Percentiles rank a stretch among this genome's conserved stretches.
Conservation (phyloP, 768 basidiomycete genomes). For the Russula sp. region DNA sequence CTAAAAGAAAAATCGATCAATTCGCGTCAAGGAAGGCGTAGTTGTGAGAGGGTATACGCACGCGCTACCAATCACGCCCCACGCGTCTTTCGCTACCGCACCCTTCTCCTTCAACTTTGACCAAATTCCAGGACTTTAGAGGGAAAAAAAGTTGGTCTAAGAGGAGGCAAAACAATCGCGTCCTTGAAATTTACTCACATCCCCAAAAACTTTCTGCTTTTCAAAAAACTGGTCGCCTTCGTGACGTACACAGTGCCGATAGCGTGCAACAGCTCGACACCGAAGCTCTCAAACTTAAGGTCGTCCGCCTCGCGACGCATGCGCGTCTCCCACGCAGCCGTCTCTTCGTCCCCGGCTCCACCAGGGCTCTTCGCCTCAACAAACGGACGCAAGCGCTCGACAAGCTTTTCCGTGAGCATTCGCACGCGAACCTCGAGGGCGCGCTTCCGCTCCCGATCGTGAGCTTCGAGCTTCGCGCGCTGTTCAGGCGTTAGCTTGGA, state of each 20-base stretch:
- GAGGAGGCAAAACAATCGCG: constrained; percentile 19
- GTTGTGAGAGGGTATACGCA: constrained; percentile 43
- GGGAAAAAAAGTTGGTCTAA: constrained; percentile 37
- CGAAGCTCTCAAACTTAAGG: constrained; percentile 95
- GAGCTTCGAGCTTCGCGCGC: constrained; percentile 73
- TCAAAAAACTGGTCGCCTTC: constrained; percentile 89
- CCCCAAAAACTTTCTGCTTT: constrained; percentile 87
- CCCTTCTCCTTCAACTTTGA: constrained; percentile 94
- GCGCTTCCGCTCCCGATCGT: constrained; percentile 77
- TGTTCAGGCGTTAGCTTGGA: constrained; percentile 77
- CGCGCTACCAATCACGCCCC: constrained; percentile 96
- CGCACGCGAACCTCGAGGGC: constrained; percentile 77
- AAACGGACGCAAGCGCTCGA: constrained; percentile 83
- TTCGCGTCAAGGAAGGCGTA: background rate
- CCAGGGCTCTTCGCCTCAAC: constrained; percentile 87
- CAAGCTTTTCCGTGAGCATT: constrained; percentile 70
- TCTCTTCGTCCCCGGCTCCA: constrained; percentile 79
- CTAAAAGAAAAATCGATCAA: constrained; percentile 35
- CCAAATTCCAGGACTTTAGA: constrained; percentile 69
- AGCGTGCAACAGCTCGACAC: constrained; percentile 90
- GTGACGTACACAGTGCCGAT: constrained; percentile 90
- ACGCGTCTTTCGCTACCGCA: constrained; percentile 89
- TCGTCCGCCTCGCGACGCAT: constrained; percentile 88
- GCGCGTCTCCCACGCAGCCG: constrained; percentile 67
- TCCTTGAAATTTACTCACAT: constrained; percentile 51